Percentiles rank a stretch among this genome's conserved stretches.
These are phyloP conservation scores for Telopea speciosissima DNA, from an alignment of 177 flowering plant genomes.

Conservation along the genomic window DNA sequence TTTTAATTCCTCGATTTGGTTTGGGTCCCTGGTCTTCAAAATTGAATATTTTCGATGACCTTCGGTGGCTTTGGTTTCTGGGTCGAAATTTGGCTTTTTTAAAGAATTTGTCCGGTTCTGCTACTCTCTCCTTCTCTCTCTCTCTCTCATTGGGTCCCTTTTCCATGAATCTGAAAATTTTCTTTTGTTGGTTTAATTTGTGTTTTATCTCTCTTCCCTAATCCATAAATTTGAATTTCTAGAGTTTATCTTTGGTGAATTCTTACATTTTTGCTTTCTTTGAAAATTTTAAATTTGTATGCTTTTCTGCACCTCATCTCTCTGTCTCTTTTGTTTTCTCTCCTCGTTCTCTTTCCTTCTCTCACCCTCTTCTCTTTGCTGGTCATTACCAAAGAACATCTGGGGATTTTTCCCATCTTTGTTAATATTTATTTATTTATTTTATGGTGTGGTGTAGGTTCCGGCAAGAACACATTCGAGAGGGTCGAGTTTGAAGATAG, in stretches of 20 bases:
- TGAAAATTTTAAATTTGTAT: too few species aligned
- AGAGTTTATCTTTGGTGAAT: neutral
- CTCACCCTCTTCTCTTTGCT: neutral
- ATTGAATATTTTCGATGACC: neutral
- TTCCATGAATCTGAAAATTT: too few species aligned
- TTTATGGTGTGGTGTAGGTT: conserved; percentile 2
- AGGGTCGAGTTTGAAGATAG: conserved; percentile 1
- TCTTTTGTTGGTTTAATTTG: neutral
- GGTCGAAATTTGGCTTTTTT: too few species aligned
- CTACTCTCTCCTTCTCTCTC: neutral
- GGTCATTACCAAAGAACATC: neutral
- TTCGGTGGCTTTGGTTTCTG: too few species aligned
- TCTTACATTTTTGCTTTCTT: neutral
- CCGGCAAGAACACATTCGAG: neutral
- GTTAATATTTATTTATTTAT: neutral
- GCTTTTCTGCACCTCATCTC: neutral
- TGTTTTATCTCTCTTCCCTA: neutral
- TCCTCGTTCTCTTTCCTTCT: neutral
- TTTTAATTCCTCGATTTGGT: neutral
- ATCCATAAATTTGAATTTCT: neutral
- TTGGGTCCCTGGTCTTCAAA: neutral
- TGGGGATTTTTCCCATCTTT: neutral
- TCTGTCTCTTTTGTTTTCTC: neutral
- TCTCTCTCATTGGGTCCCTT: neutral
- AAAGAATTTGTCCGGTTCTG: neutral